A percentile compares a stretch with the other conserved stretches of the same genome.
These are phyloP conservation scores for Taiozyma sp. DNA, from an alignment of 1,139 yeast genomes.

Conservation along the genomic window DNA sequence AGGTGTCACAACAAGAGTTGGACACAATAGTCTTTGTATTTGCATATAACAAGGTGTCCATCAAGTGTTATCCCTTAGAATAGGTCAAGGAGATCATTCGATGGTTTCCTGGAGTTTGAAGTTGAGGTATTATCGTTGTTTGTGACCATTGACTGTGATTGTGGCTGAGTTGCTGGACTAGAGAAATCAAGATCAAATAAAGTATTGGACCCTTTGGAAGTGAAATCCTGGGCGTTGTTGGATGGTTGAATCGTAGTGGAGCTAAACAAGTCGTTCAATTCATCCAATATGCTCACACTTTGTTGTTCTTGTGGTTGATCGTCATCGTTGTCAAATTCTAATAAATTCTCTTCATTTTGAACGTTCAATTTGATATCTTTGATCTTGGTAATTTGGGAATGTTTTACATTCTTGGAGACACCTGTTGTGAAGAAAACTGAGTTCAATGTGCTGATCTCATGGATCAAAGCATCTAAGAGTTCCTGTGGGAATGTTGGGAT, in stretches of 20 bases:
- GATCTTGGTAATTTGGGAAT: conserved; percentile 45
- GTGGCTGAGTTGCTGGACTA: conserved; percentile 6
- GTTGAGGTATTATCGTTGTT: background rate
- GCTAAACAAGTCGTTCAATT: conserved; percentile 60
- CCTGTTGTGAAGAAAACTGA: conserved; percentile 90
- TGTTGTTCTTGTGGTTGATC: conserved; percentile 1
- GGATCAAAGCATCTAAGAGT: conserved; percentile 60
- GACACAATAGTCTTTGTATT: background rate
- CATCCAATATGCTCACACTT: conserved; percentile 45
- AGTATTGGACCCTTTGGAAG: conserved; percentile 1
- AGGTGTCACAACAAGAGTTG: too few relatives aligned
- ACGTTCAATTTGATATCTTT: conserved; percentile 80
- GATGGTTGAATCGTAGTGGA: conserved; percentile 18
- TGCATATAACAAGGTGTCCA: background rate
- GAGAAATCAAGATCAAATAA: conserved; percentile 2
- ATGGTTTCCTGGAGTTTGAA: conserved; percentile 1
- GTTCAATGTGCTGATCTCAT: conserved; percentile 81
- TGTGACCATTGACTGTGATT: conserved; percentile 12
- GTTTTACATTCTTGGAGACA: conserved; percentile 24
- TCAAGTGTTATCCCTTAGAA: conserved; percentile 30
- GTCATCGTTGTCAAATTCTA: conserved; percentile 63
- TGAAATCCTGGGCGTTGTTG: background rate
- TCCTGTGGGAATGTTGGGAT: conserved; percentile 68
- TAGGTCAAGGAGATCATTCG: conserved; percentile 54
- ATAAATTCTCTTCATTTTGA: conserved; percentile 78